Base-by-base conservation (phyloP, 2,329 filamentous ascomycete species). In the Hymenoscyphus occultus region DNA sequence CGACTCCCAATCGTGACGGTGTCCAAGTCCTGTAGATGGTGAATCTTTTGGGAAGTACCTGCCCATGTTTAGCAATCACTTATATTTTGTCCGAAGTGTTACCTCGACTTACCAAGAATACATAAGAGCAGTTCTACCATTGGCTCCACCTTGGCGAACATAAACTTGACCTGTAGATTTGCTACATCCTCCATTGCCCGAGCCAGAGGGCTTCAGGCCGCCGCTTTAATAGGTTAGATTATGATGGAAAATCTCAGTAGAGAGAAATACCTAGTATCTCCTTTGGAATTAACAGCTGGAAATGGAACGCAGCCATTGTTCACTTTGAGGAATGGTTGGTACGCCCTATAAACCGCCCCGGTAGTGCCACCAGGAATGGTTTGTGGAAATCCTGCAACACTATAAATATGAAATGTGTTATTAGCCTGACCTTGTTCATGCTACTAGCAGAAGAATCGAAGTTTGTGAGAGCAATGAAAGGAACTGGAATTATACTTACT, bases 31-130 rank as follows among this genome's bases (percentile, higher is more conserved):
- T 9, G n/a, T 10, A n/a, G 56, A 57, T 35, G 56, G 56, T 28
- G 10, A 22, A 35, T 57, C 56, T 28, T 57, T 57, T 28, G 56
- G 56, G 28, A 57, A 35, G 32, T 57, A 57, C 56, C 56, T 57
- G 32, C 16, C n/a, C 3, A 16, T 7, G 10, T 35, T 57, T 57
- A 57, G 31, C 19, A 51, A 22, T 12, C 22, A 35, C 22, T 19
- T 12, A 10, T 22, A 12, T 12, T 16, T 32, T 39, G 28, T 35
- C 56, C 3, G 16, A 39, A 10, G 7, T 10, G 2, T 10, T 22
- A 28, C 22, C 22, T 28, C 22, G 22, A 57, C 56, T 57, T 39
- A 57, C 56, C 56, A 57, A 57, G 56, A 57, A 28, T 57, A 57
- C 56, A 57, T 57, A 1, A 57, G 16, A 39, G 31, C 56, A 12